Evolutionary conservation across 2,329 filamentous ascomycete genomes (phyloP).

Genomic region (Trichoderma sp.): DNA sequence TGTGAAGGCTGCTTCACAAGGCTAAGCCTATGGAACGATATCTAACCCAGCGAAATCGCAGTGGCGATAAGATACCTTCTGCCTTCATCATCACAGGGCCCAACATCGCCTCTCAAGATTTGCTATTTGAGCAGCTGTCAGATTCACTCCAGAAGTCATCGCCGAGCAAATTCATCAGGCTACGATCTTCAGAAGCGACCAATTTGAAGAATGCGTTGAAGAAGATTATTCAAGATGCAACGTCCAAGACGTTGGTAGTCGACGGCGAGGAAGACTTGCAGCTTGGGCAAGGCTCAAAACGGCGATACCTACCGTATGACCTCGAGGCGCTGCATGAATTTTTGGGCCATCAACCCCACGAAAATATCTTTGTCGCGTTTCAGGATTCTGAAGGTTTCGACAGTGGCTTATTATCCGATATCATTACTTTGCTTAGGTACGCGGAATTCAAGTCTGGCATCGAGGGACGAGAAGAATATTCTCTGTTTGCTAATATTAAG

Average conservation of each 20-base stretch:
- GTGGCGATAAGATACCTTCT: slow-evolving; percentile 59
- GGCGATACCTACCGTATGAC: slow-evolving; percentile 75
- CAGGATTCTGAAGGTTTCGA: slow-evolving; percentile 85
- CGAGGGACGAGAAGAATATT: background rate
- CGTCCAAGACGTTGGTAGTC: slow-evolving; percentile 47
- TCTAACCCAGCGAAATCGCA: slow-evolving; percentile 20
- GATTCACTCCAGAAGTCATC: slow-evolving; percentile 52
- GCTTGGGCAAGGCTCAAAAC: slow-evolving; percentile 51
- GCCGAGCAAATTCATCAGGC: slow-evolving; percentile 60
- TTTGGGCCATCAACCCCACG: slow-evolving; percentile 53
- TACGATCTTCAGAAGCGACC: slow-evolving; percentile 70
- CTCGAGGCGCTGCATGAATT: slow-evolving; percentile 68
- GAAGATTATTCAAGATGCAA: slow-evolving; percentile 69
- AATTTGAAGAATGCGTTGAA: slow-evolving; percentile 75
- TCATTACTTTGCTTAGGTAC: slow-evolving; percentile 69
- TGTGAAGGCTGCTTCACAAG: background rate
- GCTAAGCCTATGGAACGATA: background rate
- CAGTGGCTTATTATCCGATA: slow-evolving; percentile 67
- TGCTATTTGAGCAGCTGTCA: slow-evolving; percentile 71
- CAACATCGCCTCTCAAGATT: slow-evolving; percentile 72
- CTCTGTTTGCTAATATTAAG: slow-evolving; percentile 35
- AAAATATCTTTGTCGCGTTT: slow-evolving; percentile 70
- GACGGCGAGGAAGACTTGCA: slow-evolving; percentile 61
- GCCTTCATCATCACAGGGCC: slow-evolving; percentile 77
- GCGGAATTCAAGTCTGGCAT: slow-evolving; percentile 30